Evolutionary conservation across 2,329 filamentous ascomycete species (phyloP), one percentile per base, ranked within the genome.

Genomic region (Taxawa tesnikishii): DNA sequence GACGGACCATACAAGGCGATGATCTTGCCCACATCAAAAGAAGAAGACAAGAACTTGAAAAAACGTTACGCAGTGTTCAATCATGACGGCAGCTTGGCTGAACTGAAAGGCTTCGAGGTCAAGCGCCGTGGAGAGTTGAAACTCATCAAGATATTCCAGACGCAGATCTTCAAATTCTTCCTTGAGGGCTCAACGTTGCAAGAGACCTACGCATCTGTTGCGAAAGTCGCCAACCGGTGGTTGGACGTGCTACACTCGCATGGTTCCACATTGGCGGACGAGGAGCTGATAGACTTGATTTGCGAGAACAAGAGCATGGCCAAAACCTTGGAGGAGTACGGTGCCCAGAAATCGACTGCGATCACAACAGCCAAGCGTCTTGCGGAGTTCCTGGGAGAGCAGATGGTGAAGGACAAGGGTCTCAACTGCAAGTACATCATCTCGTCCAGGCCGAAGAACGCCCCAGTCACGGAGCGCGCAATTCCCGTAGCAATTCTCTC

Each of bases 381-480:
- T 26, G 90, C 90, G 21, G 90, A 98, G 50, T 99, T 99, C 52
- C 54, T 99, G 40, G 90, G 90, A 21, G 88, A 94, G 53, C 85
- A 94, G 51, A 99, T 99, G 92, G 78, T 94, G 48, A 98, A 98
- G 52, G 92, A 99, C 59, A 98, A 96, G 58, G 90, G 90, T 3
- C 58, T 99, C 45, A 98, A 98, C 63, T 99, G 90, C 76, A 96
- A 96, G 59, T 99, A 96, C 57, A 94, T 99, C 54, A 94, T 99
- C 49, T 94, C 87, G 31, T 72, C 84, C 10, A 75, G 72, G 41
- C 90, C 90, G 4, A 82, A 77, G 49, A 83, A 83, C 49, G 83
- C 88, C 0, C 88, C 90, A 2, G 87, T 98, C 39, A 98, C 90
- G 0, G 92, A 98, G 44, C 73, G 90, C 47, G 90, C 90, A 14